Percentiles rank a stretch among this genome's conserved stretches.
Conservation (phyloP, 2,329 filamentous ascomycete species). For the Macroventuria anomochaeta region DNA sequence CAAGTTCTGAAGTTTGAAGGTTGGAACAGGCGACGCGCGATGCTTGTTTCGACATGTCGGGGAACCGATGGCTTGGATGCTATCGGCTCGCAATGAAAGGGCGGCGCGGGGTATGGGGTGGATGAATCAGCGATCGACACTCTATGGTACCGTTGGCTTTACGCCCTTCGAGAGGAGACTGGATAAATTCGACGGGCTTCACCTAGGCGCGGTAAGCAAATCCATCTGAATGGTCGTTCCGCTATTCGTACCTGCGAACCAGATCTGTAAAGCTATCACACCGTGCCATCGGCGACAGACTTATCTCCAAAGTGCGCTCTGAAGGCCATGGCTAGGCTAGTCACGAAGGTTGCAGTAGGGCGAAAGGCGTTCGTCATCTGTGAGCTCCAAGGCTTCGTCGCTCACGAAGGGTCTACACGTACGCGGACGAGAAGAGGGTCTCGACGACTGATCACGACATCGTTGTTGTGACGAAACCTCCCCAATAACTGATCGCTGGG, state of each 20-base stretch:
- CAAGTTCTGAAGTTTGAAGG: neutral
- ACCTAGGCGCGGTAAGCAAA: constrained; percentile 5
- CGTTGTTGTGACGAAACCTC: neutral
- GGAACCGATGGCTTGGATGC: constrained; percentile 20
- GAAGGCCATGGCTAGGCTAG: neutral
- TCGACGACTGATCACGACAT: neutral
- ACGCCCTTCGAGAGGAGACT: neutral
- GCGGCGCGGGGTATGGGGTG: constrained; percentile 26
- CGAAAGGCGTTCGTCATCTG: neutral
- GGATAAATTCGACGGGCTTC: neutral
- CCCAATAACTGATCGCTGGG: neutral
- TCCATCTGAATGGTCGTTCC: constrained; percentile 12
- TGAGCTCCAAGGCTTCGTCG: neutral
- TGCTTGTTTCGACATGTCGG: constrained; percentile 6
- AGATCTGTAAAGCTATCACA: constrained; percentile 4
- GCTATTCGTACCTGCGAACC: neutral
- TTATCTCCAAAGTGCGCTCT: neutral
- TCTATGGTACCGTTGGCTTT: constrained; percentile 2
- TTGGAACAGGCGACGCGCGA: constrained; percentile 6
- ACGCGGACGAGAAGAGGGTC: neutral
- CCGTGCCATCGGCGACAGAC: constrained; percentile 4
- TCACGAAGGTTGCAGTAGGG: neutral
- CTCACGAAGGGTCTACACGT: neutral
- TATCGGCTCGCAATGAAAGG: constrained; percentile 20
- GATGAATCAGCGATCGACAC: constrained; percentile 25